A percentile compares a stretch with the other conserved stretches of the same genome.
These are phyloP conservation scores for Linnemannia hyalina DNA, from an alignment of 192 early-diverging fungal species.

Conservation along the genomic window DNA sequence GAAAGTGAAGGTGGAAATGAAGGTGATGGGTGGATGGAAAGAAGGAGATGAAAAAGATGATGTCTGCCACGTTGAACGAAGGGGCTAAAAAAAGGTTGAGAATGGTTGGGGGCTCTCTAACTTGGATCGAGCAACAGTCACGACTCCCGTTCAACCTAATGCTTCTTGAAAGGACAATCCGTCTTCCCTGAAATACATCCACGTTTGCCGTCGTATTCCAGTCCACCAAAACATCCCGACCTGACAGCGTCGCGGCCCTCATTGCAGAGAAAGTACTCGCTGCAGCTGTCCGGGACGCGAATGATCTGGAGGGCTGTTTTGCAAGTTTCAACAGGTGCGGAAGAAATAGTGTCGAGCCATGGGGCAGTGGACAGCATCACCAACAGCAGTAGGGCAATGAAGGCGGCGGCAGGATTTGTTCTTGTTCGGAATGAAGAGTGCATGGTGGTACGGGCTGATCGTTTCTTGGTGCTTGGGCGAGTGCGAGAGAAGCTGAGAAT, in stretches of 20 bases:
- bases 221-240: not conserved
- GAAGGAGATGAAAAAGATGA: not conserved
- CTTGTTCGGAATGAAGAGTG: not conserved
- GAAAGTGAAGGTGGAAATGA: not conserved
- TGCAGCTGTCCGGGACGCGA: not conserved
- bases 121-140: not conserved
- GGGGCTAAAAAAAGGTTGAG: not conserved
- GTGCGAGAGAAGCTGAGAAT: not conserved
- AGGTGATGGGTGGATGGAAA: not conserved
- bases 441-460: not conserved
- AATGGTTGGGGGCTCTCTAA: too few relatives aligned
- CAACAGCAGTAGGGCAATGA: not conserved
- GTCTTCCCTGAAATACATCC: not conserved
- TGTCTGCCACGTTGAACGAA: not conserved
- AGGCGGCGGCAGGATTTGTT: not conserved
- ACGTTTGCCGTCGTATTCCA: not conserved
- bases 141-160: not conserved
- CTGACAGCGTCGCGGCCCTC: not conserved
- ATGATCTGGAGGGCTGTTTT: not conserved
- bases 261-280: not conserved
- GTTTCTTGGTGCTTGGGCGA: not conserved
- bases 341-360: not conserved
- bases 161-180: not conserved
- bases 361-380: not conserved
- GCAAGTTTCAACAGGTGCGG: not conserved